A percentile compares a stretch with the other conserved stretches of the same genome.
Conservation (phyloP, 2,329 filamentous ascomycete genomes). For the Botrytis deweyae region DNA sequence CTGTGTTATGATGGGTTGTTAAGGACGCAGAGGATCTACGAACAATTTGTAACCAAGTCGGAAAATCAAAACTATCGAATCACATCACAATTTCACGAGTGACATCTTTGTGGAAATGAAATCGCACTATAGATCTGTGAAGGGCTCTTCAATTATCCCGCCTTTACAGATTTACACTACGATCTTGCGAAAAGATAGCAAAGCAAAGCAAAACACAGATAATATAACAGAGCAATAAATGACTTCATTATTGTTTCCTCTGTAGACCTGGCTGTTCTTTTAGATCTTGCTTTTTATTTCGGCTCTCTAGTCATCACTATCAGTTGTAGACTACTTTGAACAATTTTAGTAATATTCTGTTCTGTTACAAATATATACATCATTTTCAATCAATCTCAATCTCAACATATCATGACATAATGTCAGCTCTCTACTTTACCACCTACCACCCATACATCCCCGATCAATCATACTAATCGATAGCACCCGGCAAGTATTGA, state of each 20-base stretch:
- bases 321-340: neutral
- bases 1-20: neutral
- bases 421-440: fast-evolving
- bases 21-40: neutral
- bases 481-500: neutral
- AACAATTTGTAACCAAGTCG: neutral
- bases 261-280: neutral
- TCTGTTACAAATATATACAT: neutral
- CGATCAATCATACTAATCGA: neutral
- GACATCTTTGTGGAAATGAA: neutral
- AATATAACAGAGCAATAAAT: neutral
- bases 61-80: neutral
- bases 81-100: neutral
- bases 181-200: neutral
- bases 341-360: neutral
- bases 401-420: neutral
- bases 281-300: neutral
- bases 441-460: neutral
- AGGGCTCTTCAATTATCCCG: neutral
- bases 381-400: neutral
- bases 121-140: neutral
- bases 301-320: neutral
- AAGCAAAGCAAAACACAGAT: neutral
- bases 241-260: neutral
- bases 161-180: neutral